Base-by-base conservation (phyloP, 108 stramenopile genomes). In the Aurantiochytrium sp. region DNA sequence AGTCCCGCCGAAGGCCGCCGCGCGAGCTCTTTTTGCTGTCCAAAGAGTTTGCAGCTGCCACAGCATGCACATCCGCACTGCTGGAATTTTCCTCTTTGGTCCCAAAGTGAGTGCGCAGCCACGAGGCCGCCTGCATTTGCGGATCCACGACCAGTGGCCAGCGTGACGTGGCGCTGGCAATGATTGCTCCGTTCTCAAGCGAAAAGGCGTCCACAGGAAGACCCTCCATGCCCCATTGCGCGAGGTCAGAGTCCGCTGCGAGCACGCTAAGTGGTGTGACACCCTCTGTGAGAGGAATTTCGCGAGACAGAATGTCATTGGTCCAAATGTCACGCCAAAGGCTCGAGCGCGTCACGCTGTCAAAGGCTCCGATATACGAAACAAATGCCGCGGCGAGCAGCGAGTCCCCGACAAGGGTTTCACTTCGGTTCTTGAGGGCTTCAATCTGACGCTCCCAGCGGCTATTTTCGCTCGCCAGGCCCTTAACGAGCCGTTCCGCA, bases 101-200 rank as follows among this genome's bases (percentile, higher is more conserved):
- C 35, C 35, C 92, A 60, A 93, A 93, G 43, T 90, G 87, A 51
- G 89, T 49, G 60, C 89, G 92, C 76, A 95, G 87, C 95, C 95
- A 95, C 53, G 16, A 29, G 55, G 94, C 90, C 16, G 92, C 95
- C 93, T 95, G 93, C 47, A 95, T 73, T 59, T 95, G 95, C 5
- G 95, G 95, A 58, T 95, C 95, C 28, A 95, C 89, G 44, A 95
- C 49, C 6, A 95, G 92, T 14, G 95, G 95, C 93, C 93, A 95
- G 44, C 94, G 89, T 25, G 90, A 71, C 23, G 59, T 88, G 5
- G 28, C 23, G 58, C 90, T 91, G 1, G 76, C 12, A 12, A 94
- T 90, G 72, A 95, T 94, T 14, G 92, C 94, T 25, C 92, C 95
- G 58, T 95, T 95, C 71, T 95, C 93, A 5, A 92, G 44, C 5